Evolutionary conservation across 345 rosid genomes (phyloP).

Genomic region (Citrus cavaleriei): DNA sequence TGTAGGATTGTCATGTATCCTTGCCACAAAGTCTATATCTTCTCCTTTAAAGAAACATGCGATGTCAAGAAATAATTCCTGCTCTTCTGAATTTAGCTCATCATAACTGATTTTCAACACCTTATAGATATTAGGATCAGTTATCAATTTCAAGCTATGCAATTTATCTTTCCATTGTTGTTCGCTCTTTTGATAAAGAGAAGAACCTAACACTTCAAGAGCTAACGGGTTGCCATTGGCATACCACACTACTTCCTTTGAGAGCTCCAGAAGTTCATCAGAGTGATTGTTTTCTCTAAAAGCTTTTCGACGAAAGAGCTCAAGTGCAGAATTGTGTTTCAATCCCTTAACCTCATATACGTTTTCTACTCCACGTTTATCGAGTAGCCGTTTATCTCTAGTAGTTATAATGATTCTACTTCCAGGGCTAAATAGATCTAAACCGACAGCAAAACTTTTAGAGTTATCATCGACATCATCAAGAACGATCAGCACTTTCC

Average conservation of each 20-base stretch:
- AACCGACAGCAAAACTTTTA: not conserved
- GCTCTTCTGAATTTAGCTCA: constrained; percentile 1
- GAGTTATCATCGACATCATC: not conserved
- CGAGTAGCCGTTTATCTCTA: not conserved
- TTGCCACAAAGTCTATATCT: constrained; percentile 8
- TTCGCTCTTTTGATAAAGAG: not conserved
- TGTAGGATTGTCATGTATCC: constrained; percentile 14
- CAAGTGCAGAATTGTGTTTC: not conserved
- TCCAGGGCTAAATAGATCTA: not conserved
- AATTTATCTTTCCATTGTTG: not conserved
- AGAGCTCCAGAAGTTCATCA: not conserved
- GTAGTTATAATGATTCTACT: constrained; percentile 6
- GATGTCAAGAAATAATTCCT: constrained; percentile 41
- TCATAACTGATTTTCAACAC: constrained; percentile 17
- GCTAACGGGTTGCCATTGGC: constrained; percentile 20
- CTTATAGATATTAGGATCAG: not conserved
- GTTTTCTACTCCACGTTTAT: not conserved
- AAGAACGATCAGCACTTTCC: not conserved
- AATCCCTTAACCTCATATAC: constrained; percentile 3
- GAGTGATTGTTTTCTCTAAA: not conserved
- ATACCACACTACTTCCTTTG: not conserved
- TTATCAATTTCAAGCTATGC: not conserved
- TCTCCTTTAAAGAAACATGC: constrained; percentile 41
- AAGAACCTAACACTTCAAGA: not conserved
- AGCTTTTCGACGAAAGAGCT: not conserved